Conservation (phyloP, 1,284 basidiomycete species). For the Neolentinus lepideus region DNA sequence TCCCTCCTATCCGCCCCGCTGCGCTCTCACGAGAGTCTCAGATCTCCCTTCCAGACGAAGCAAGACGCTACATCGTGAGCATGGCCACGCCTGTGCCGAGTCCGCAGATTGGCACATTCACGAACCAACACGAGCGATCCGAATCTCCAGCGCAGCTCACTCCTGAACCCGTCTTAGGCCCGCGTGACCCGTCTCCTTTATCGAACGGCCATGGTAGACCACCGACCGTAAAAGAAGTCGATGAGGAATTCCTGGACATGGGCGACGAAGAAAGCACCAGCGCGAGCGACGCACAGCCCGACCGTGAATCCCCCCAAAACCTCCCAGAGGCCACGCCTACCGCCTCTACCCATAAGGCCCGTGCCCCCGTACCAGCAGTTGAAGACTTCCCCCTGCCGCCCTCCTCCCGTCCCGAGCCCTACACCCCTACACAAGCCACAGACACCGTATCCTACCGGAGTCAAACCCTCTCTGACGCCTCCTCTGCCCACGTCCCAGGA, state of each 20-base stretch:
- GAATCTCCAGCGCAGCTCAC: constrained; percentile 5
- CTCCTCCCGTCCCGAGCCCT: constrained; percentile 5
- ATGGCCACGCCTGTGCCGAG: constrained; percentile 62
- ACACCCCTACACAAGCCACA: too few species aligned
- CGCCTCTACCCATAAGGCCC: not conserved
- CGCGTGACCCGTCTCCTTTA: not conserved
- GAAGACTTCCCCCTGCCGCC: constrained; percentile 31
- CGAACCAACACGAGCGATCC: constrained; percentile 5
- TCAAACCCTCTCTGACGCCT: too few species aligned
- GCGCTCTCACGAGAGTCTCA: constrained; percentile 45
- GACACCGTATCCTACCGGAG: too few species aligned
- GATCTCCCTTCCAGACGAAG: constrained; percentile 61
- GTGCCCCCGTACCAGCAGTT: constrained; percentile 12
- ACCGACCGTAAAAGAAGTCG: constrained; percentile 5
- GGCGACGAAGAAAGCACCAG: constrained; percentile 35
- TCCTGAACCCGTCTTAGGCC: not conserved
- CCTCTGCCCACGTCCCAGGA: constrained; percentile 1
- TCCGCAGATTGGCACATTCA: constrained; percentile 26
- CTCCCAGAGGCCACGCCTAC: not conserved
- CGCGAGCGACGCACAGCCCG: constrained; percentile 10
- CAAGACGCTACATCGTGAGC: constrained; percentile 58
- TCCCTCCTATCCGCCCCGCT: constrained; percentile 10
- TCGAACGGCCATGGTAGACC: not conserved
- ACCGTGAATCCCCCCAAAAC: not conserved
- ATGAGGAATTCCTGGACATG: constrained; percentile 53